phyloP scores from a whole-genome alignment of 2,329 filamentous ascomycete species.

The Amauroascus verrucosus region DNA sequence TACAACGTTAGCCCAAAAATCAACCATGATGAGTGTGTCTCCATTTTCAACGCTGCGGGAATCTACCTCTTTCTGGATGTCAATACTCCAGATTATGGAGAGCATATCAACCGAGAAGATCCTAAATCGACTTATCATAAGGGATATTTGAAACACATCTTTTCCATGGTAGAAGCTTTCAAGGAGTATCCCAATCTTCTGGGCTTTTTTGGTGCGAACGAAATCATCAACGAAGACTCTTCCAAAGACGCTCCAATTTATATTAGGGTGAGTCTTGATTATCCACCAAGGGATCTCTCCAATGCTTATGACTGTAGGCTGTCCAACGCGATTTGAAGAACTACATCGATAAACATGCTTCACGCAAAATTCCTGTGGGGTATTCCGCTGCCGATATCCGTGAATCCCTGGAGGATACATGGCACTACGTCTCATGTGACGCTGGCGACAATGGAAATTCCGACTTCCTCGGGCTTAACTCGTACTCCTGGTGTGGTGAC shows the following conservation, averaged over 20 bases:
- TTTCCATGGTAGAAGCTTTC: constrained; percentile 56
- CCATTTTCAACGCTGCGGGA: constrained; percentile 55
- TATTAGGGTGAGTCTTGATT: constrained; percentile 38
- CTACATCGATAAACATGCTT: constrained; percentile 51
- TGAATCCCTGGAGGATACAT: constrained; percentile 49
- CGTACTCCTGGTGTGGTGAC: constrained; percentile 58
- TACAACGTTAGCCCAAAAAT: constrained; percentile 53
- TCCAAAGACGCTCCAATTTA: constrained; percentile 46
- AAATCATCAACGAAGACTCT: constrained; percentile 55
- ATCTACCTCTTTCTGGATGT: constrained; percentile 59
- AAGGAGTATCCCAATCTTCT: constrained; percentile 56
- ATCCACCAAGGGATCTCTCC: constrained; percentile 8
- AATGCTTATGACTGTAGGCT: constrained; percentile 35
- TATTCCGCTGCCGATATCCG: constrained; percentile 59
- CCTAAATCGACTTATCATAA: constrained; percentile 47
- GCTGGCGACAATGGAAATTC: constrained; percentile 41
- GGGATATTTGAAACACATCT: constrained; percentile 49
- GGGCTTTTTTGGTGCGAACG: constrained; percentile 58
- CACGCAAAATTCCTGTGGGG: constrained; percentile 53
- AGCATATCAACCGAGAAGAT: constrained; percentile 47
- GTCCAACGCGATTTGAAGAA: constrained; percentile 58
- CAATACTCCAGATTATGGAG: constrained; percentile 49
- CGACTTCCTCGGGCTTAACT: constrained; percentile 58
- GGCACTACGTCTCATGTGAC: constrained; percentile 52
- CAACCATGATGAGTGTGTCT: constrained; percentile 53